phyloP scores from a whole-genome alignment of 2,329 filamentous ascomycete genomes.

The Colletotrichum sidae region DNA sequence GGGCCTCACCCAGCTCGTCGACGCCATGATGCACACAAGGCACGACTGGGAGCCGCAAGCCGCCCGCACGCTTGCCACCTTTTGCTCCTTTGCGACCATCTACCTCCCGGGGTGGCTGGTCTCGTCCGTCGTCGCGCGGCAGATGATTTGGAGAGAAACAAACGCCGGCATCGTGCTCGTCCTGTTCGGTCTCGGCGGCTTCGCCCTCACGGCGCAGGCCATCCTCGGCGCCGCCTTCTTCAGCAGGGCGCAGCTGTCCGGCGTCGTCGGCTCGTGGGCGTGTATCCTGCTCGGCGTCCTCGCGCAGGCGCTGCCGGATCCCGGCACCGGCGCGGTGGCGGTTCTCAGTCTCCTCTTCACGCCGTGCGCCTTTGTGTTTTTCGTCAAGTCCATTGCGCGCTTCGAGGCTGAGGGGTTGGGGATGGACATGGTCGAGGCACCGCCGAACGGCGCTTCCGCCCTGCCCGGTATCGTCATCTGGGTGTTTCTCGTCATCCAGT shows the following conservation, averaged over 20 bases:
- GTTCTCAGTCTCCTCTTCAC: conserved; percentile 83
- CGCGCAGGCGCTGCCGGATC: conserved; percentile 77
- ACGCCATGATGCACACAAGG: conserved; percentile 78
- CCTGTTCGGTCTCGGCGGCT: conserved; percentile 79
- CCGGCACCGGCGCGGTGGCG: conserved; percentile 72
- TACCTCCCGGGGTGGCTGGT: conserved; percentile 60
- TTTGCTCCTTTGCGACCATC: conserved; percentile 75
- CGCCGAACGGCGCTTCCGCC: conserved; percentile 74
- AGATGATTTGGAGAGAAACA: conserved; percentile 73
- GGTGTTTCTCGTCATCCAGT: conserved; percentile 82
- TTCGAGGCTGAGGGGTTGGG: conserved; percentile 74
- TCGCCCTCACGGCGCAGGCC: conserved; percentile 83
- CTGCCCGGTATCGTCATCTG: conserved; percentile 82
- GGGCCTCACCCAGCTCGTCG: conserved; percentile 79
- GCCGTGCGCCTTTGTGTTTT: conserved; percentile 89
- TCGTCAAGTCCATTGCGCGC: conserved; percentile 79
- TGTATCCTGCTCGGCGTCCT: conserved; percentile 83
- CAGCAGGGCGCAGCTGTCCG: conserved; percentile 86
- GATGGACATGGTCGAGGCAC: conserved; percentile 70
- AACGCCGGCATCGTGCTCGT: conserved; percentile 75
- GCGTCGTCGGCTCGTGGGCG: conserved; percentile 80
- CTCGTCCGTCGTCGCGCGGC: conserved; percentile 72
- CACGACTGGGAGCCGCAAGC: conserved; percentile 58
- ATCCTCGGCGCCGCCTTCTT: conserved; percentile 87
- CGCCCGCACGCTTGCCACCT: conserved; percentile 65